Evolutionary conservation across 2,329 filamentous ascomycete species (phyloP), one percentile per base, ranked within the genome.

Genomic region (Monilinia vaccinii-corymbosi): DNA sequence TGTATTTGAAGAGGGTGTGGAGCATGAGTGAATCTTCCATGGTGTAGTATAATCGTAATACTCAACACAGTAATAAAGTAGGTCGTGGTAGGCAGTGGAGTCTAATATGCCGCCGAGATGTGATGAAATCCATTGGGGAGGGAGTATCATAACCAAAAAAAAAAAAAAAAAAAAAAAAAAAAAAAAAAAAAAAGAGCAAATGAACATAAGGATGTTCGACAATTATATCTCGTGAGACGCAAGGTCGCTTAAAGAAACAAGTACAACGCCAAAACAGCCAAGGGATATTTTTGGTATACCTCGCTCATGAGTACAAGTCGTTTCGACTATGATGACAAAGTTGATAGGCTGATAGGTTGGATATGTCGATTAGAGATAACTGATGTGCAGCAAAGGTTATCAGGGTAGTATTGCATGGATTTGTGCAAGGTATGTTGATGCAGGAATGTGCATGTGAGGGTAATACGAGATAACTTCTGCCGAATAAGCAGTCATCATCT

Each of bases 381-480:
- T 56, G 52, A 56, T 56, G 28, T 56, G 52, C 40, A 47, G 40
- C 40, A 56, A 56, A 42, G 52, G 42, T 56, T 23, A 23, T 47
- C 34, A 50, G 23, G 23, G 55, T 47, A 28, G 55, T 21, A 28
- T 21, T 40, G 55, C 55, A 57, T 48, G 55, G 55, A 57, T 57
- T 57, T 31, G 32, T 49, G 44, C 55, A 57, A 57, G 55, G 55
- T 48, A 28, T 57, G 34, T 49, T 23, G 50, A 31, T 49, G 55
- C 55, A 57, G 44, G 46, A 57, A 42, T 62, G 62, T 52, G 61
- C 62, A 62, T 62, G 65, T 66, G 65, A 66, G 65, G 56, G 61
- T 42, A 63, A 64, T 65, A 64, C 65, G 65, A 66, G 62, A 61
- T 61, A 34, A 51, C 40, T 50, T 42, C 23, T 58, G 47, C 34